Conservation (phyloP, 2,329 filamentous ascomycete genomes). For the Setomelanomma holmii region DNA sequence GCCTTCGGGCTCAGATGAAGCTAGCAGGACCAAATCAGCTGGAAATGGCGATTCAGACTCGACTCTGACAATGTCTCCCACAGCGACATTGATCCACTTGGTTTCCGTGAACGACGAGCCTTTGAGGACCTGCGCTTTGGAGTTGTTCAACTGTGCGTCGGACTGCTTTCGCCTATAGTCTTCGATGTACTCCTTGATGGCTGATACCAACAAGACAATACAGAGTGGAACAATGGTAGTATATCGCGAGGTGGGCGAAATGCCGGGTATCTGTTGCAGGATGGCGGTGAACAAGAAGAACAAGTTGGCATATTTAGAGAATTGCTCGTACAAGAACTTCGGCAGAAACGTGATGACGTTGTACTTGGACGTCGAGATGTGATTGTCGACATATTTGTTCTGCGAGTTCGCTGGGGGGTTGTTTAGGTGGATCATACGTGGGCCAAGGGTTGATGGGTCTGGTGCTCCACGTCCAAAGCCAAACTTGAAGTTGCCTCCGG, state of each 20-base stretch:
- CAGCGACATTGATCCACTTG: slow-evolving; percentile 91
- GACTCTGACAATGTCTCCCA: slow-evolving; percentile 91
- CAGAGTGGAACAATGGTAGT: slow-evolving; percentile 95
- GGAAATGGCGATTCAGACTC: slow-evolving; percentile 96
- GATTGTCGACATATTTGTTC: slow-evolving; percentile 94
- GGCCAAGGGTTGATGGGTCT: slow-evolving; percentile 89
- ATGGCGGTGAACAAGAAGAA: slow-evolving; percentile 98
- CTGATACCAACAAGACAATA: slow-evolving; percentile 91
- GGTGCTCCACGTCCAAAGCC: slow-evolving; percentile 84
- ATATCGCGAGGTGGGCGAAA: slow-evolving; percentile 93
- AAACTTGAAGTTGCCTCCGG: slow-evolving; percentile 79
- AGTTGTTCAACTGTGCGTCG: slow-evolving; percentile 86
- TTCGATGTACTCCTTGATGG: slow-evolving; percentile 91
- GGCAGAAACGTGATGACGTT: slow-evolving; percentile 91
- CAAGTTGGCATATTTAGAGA: slow-evolving; percentile 98
- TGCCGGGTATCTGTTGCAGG: slow-evolving; percentile 91
- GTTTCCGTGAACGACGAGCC: slow-evolving; percentile 85
- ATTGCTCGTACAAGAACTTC: slow-evolving; percentile 97
- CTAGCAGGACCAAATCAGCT: slow-evolving; percentile 88
- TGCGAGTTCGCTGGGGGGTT: slow-evolving; percentile 89
- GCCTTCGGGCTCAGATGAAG: slow-evolving; percentile 95
- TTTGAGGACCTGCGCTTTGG: slow-evolving; percentile 80
- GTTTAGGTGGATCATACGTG: slow-evolving; percentile 93
- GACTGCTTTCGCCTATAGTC: slow-evolving; percentile 89
- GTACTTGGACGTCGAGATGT: slow-evolving; percentile 98